Percentiles rank a stretch among this genome's conserved stretches.
phyloP scores from a whole-genome alignment of 352 stramenopile species.

The Phytophthora fragariae region DNA sequence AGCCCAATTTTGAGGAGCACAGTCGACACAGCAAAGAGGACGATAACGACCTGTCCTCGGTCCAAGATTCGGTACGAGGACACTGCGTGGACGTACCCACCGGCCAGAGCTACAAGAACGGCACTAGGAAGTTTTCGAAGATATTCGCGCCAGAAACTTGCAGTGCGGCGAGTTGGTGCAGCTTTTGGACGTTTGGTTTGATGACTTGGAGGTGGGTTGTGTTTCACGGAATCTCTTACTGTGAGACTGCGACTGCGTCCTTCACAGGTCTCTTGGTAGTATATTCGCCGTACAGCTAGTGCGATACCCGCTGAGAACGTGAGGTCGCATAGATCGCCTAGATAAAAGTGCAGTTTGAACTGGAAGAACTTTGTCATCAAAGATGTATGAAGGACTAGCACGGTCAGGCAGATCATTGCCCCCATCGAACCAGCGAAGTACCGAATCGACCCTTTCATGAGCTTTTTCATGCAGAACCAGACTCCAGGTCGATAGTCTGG shows the following conservation, averaged over 20 bases:
- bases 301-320: conserved; percentile 6
- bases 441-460: conserved; percentile 4
- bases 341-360: conserved; percentile 40
- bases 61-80: conserved; percentile 7
- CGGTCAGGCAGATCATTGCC: conserved; percentile 2
- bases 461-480: conserved; percentile 20
- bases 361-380: conserved; percentile 5
- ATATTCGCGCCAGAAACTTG: conserved; percentile 17
- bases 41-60: neutral
- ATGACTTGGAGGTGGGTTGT: neutral
- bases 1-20: neutral
- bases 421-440: conserved; percentile 10
- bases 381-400: conserved; percentile 16
- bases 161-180: neutral
- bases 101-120: conserved; percentile 13
- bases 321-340: conserved; percentile 14
- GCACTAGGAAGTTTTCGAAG: neutral
- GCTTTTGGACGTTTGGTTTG: neutral
- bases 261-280: conserved; percentile 13
- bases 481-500: neutral
- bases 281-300: conserved; percentile 10
- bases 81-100: conserved; percentile 27
- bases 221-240: neutral
- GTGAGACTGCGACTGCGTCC: neutral
- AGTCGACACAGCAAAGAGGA: neutral